Evolutionary conservation across 225 moss, liverwort and hornwort genomes (phyloP), one percentile per base, ranked within the genome.

Genomic region (Ulota crispa): DNA sequence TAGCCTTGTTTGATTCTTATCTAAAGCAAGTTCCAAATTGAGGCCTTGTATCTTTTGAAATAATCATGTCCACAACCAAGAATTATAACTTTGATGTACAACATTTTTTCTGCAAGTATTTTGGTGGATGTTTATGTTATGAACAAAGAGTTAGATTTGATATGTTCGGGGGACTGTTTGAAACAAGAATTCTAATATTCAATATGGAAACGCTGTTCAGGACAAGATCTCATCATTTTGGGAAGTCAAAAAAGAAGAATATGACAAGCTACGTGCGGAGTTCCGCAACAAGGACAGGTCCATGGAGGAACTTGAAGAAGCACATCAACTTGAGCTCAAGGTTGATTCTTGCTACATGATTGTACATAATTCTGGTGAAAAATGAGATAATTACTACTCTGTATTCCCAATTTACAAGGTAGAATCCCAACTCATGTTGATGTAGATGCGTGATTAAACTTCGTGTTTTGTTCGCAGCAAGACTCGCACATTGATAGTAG

Each of bases 201-300:
- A 7, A 4, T 1, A 55, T 68, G 28, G 61, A 23, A 13, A 54
- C 21, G 31, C 31, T 55, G 4, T 47, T 57, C 26, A 99, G 95
- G 98, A 99, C 62, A 99, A 95, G 41, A 82, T 99, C 9, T 86
- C 88, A 4, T 91, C 93, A 23, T 96, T 99, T 50, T 99, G 94
- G 99, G 92, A 99, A 76, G 82, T 96, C 8, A 96, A 96, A 76
- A 94, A 91, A 84, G 92, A 96, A 75, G 96, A 99, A 10, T 93
- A 99, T 85, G 88, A 92, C 0, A 90, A 84, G 45, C 87, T 96
- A 0, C 73, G 59, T 20, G 96, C 91, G n/a, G 86, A 96, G 68
- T 88, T 96, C 50, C 88, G 90, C 47, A 93, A 92, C 18, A 93
- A 93, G 80, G 96, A 99, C 9, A 73, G 65, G 23, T 81, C 91